A percentile compares a stretch with the other conserved stretches of the same genome.
Evolutionary conservation across 164 flowering plant genomes (phyloP).

Genomic region (Vitis riparia): DNA sequence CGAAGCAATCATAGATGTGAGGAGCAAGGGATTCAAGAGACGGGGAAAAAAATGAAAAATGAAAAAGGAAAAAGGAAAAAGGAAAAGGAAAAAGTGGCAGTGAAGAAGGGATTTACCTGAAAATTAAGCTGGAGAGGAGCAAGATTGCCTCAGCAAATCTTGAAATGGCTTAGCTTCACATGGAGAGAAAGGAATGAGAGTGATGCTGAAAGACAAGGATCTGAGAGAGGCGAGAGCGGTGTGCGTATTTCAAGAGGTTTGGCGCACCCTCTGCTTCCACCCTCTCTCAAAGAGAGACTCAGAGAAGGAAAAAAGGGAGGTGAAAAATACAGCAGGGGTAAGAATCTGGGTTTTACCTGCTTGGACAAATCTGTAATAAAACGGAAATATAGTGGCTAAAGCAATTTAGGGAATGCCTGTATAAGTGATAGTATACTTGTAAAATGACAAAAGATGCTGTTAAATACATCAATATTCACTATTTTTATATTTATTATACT

Average conservation of each 20-base stretch:
- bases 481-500: too few relatives aligned
- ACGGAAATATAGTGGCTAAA: too few relatives aligned
- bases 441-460: too few relatives aligned
- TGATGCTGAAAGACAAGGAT: constrained; percentile 14
- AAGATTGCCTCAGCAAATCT: constrained; percentile 13
- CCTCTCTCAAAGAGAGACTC: too few relatives aligned
- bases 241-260: constrained; percentile 1
- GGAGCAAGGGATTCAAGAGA: too few relatives aligned
- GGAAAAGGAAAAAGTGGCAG: background rate
- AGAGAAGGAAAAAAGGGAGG: too few relatives aligned
- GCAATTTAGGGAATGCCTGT: too few relatives aligned
- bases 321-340: too few relatives aligned
- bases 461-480: too few relatives aligned
- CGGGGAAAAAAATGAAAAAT: background rate
- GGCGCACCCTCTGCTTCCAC: constrained; percentile 5
- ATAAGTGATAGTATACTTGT: too few relatives aligned
- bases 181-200: background rate
- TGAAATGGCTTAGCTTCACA: constrained; percentile 7
- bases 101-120: constrained; percentile 13
- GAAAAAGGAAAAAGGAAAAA: background rate
- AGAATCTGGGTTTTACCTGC: too few relatives aligned
- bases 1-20: background rate
- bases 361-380: too few relatives aligned
- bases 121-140: constrained; percentile 7
- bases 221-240: constrained; percentile 2